A percentile compares a stretch with the other conserved stretches of the same genome.
These are phyloP conservation scores for Paecilomyces niveus DNA, from an alignment of 2,329 filamentous ascomycete species.

Conservation along the genomic window DNA sequence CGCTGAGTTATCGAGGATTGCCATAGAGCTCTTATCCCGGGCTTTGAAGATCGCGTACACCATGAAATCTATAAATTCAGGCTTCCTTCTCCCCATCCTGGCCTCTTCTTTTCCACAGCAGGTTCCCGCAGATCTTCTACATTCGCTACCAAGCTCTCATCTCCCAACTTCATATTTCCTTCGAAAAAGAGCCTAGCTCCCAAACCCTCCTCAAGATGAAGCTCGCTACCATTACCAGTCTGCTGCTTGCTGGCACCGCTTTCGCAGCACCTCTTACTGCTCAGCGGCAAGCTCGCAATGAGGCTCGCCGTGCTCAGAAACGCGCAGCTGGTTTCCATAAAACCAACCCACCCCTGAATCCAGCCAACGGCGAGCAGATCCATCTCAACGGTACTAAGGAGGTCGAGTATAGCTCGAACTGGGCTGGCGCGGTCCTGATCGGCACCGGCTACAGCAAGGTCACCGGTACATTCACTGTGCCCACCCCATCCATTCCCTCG, in stretches of 20 bases:
- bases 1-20: not conserved
- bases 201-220: constrained; percentile 40
- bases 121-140: not conserved
- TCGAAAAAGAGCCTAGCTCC: not conserved
- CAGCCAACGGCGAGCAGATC: constrained; percentile 28
- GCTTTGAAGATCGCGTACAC: not conserved
- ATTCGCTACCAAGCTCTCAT: not conserved
- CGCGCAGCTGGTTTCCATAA: constrained; percentile 4
- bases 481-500: constrained; percentile 35
- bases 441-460: constrained; percentile 47
- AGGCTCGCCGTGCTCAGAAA: constrained; percentile 17
- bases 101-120: not conserved
- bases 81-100: not conserved
- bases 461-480: constrained; percentile 47
- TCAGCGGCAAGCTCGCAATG: constrained; percentile 9
- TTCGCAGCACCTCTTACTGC: constrained; percentile 41
- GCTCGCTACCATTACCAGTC: constrained; percentile 32
- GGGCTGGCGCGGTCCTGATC: constrained; percentile 52
- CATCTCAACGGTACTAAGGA: constrained; percentile 19
- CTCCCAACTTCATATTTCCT: not conserved
- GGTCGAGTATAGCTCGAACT: constrained; percentile 48
- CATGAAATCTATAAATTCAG: not conserved
- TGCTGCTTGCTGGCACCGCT: constrained; percentile 36
- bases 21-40: too few relatives aligned
- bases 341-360: constrained; percentile 23